Evolutionary conservation across 169 alveolate species (phyloP).

Genomic region (Eimeria nieschulzi): DNA sequence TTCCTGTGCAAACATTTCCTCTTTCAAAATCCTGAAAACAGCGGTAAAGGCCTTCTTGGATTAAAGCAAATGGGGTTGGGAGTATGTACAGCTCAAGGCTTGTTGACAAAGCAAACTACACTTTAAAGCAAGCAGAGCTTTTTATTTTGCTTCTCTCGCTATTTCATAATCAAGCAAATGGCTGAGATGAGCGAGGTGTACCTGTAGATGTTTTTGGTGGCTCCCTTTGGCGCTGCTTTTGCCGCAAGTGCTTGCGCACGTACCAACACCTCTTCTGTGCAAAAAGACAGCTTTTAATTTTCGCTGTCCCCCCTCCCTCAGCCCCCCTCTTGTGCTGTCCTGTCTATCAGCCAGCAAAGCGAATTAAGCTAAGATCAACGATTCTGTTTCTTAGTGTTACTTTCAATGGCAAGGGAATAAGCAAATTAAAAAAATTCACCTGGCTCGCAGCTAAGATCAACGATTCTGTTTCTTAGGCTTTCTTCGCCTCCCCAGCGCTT

Average conservation of each 20-base stretch:
- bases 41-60: background rate
- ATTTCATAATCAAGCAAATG: too few species aligned
- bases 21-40: background rate
- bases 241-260: slow-evolving; percentile 23
- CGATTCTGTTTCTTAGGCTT: background rate
- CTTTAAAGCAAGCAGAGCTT: too few species aligned
- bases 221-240: slow-evolving; percentile 5
- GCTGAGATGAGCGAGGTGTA: background rate
- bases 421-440: slow-evolving; percentile 5
- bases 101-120: too few species aligned
- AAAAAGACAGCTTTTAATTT: background rate
- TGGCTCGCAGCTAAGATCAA: slow-evolving; percentile 29
- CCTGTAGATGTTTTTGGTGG: slow-evolving; percentile 11
- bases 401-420: too few species aligned
- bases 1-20: slow-evolving; percentile 8
- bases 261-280: background rate
- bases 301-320: too few species aligned
- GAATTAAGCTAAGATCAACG: too few species aligned
- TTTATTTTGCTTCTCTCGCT: too few species aligned
- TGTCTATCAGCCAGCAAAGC: too few species aligned
- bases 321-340: too few species aligned
- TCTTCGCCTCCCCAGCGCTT: slow-evolving; percentile 67
- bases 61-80: too few species aligned
- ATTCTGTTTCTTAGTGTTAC: too few species aligned
- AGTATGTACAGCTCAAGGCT: too few species aligned